Evolutionary conservation across 106 monocot species (phyloP).

Genomic region (Dendrobium nobile): DNA sequence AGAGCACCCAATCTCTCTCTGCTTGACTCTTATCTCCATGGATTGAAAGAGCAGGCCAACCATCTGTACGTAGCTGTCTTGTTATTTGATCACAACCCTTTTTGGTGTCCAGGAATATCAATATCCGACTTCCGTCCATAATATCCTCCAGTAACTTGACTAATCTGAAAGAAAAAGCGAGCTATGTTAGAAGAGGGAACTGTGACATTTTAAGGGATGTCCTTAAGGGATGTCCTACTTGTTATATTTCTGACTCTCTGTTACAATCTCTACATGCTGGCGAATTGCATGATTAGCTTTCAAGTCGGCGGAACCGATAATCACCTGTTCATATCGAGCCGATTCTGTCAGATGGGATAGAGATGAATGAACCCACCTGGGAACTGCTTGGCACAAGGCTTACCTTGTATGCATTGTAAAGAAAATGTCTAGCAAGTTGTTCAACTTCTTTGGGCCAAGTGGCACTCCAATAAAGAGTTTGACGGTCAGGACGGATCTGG

Average conservation of each 20-base stretch:
- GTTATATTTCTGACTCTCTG: constrained; percentile 98
- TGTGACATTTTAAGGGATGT: background rate
- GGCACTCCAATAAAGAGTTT: constrained; percentile 98
- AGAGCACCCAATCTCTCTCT: constrained; percentile 97
- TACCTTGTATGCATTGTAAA: constrained; percentile 92
- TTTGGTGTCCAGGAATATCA: constrained; percentile 95
- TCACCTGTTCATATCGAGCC: constrained; percentile 46
- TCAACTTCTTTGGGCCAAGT: constrained; percentile 99
- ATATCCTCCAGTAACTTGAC: constrained; percentile 92
- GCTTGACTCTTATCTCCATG: constrained; percentile 98
- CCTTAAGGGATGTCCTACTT: constrained; percentile 47
- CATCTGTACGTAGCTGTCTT: constrained; percentile 85
- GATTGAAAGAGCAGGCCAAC: constrained; percentile 93
- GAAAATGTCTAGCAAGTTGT: constrained; percentile 80
- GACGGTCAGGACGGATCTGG: constrained; percentile 92
- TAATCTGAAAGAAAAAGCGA: constrained; percentile 37
- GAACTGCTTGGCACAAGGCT: constrained; percentile 1
- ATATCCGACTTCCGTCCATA: constrained; percentile 93
- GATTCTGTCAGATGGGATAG: constrained; percentile 22
- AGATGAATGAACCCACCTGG: constrained; percentile 23
- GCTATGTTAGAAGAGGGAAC: background rate
- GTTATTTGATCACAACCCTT: constrained; percentile 92
- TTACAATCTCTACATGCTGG: constrained; percentile 87
- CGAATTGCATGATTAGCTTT: constrained; percentile 98
- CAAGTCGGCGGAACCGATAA: constrained; percentile 88